Base-by-base conservation (phyloP, 2,329 filamentous ascomycete genomes). In the Epichloe aotearoae region DNA sequence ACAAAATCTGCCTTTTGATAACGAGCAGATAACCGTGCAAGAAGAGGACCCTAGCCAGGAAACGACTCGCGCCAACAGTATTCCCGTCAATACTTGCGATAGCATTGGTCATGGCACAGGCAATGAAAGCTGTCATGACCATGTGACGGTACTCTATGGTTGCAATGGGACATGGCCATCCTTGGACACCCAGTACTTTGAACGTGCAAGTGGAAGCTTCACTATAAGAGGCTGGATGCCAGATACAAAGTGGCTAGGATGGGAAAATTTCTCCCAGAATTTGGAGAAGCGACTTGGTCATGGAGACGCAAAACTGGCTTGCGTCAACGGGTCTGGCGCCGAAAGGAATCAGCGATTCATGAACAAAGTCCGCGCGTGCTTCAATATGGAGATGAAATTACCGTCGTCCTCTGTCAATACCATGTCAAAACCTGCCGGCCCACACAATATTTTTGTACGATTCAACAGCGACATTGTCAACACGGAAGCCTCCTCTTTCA, bases 381-480 rank as follows among this genome's bases (percentile, higher is more conserved):
- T 67, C 34, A 63, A 64, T 17, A 73, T 75, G 67, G 77, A 80
- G 56, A 60, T 69, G 47, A 70, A 70, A 23, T 62, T 62, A 58
- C 50, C 52, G 1, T 52, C 60, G 12, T 57, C 53, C 3, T 66
- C 66, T 43, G 51, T 58, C 14, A 55, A 54, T 8, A 56, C 52
- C 50, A 3, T 52, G 51, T 2, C 54, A 54, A 5, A 59, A 54
- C 45, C 50, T 38, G 62, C 64, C 4, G 62, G 62, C 1, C 65
- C 63, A 50, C 56, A 63, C 51, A 66, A 66, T 50, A 59, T 65
- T 23, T 67, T 65, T 8, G 48, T 68, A n/a, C 54, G 52, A 5
- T 58, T 66, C 43, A 55, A 50, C 10, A 52, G 55, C 23, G 55
- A 54, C 47, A 49, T 48, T 3, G 49, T 47, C 3, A 49, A 46